Evolutionary conservation across 345 rosid species (phyloP), one percentile per base, ranked within the genome.

Genomic region (Lagerstroemia speciosa): DNA sequence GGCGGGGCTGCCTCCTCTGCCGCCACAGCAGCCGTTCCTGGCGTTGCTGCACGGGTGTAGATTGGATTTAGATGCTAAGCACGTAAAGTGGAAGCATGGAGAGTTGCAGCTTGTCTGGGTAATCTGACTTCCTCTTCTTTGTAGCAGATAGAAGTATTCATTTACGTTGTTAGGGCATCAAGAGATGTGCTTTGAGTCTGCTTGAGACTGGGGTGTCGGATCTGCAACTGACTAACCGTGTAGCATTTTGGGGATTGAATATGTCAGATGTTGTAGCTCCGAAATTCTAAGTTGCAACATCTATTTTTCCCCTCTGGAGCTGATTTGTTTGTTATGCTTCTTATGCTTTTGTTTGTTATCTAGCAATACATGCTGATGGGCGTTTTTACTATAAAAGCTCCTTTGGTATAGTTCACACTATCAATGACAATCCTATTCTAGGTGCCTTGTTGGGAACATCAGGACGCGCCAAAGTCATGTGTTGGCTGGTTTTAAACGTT

Each of bases 1-100:
- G 60, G 75, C 30, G 70, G 66, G 40, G 75, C 69, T 1, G 70
- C 73, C 58, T 62, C 67, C 17, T 48, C 66, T 10, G 73, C 67
- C 16, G 55, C 48, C 22, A 66, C 62, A 48, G 67, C 67, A 10
- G 46, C 67, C 22, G 67, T n/a, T 8, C 65, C 65, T 31, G n/a
- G 4, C 60, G 46, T 64, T 31, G 65, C 65, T 32, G 19, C 67
- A 19, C 67, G 67, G 15, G 67, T 64, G 5, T 64, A 64, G 67
- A 8, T 34, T 30, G 24, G 24, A 15, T 62, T 34, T 62, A 34
- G 67, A 26, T 64, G 67, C 45, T 10, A 8, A 22, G 45, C 27
- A 22, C 26, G 67, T 20, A 20, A 12, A 34, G 22, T 34, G 41
- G 16, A 64, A 34, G 12, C 43, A 22, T 64, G 24, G 43, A 34